A percentile compares a stretch with the other conserved stretches of the same genome.
Conservation (phyloP, 163 green algal genomes). For the Volvox carteri region DNA sequence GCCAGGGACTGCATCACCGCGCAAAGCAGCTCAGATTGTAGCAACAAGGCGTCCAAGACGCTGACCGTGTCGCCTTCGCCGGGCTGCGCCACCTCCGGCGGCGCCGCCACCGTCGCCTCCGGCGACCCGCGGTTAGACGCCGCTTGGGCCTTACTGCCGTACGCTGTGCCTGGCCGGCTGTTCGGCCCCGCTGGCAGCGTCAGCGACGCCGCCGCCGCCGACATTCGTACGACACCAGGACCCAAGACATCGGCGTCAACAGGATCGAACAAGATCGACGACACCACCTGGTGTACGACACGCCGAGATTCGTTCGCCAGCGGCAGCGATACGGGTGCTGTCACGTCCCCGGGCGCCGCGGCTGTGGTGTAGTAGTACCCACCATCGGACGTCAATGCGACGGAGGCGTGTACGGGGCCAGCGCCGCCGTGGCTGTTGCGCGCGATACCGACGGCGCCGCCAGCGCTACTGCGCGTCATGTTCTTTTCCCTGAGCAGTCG, state of each 20-base stretch:
- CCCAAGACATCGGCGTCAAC: slow-evolving; percentile 7
- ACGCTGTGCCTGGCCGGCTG: background rate
- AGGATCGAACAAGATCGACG: slow-evolving; percentile 34
- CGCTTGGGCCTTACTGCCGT: background rate
- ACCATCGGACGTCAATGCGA: background rate
- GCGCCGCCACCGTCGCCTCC: background rate
- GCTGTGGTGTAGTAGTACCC: background rate
- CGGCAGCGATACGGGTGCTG: background rate
- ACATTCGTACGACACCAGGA: background rate
- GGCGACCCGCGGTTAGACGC: background rate
- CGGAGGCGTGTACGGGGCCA: background rate
- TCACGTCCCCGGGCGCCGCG: background rate
- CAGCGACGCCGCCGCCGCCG: background rate
- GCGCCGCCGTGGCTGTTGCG: background rate
- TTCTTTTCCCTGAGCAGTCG: background rate
- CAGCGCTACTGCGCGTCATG: background rate
- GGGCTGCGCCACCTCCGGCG: background rate
- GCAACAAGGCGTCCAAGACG: slow-evolving; percentile 31
- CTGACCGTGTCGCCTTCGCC: background rate
- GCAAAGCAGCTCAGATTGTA: slow-evolving; percentile 36
- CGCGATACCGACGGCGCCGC: background rate
- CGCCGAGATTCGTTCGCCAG: slow-evolving; percentile 13
- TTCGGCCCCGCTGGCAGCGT: background rate
- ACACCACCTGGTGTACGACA: slow-evolving; percentile 17
- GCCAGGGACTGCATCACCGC: slow-evolving; percentile 11